Evolutionary conservation across 2,329 filamentous ascomycete genomes (phyloP).

Genomic region (Aquanectria penicillioides): DNA sequence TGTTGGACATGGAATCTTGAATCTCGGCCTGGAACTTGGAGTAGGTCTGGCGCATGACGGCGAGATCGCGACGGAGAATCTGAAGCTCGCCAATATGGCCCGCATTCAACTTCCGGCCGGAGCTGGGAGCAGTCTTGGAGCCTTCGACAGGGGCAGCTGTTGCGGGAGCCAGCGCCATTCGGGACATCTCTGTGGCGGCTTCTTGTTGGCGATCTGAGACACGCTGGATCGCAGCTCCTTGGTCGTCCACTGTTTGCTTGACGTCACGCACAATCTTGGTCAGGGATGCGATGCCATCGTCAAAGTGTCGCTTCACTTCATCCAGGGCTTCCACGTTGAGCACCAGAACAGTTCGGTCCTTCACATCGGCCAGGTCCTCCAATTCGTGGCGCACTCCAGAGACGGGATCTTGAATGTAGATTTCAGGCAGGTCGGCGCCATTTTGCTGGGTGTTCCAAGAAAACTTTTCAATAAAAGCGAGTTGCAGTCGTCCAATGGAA

Average conservation of each 20-base stretch:
- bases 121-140: conserved; percentile 44
- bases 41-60: conserved; percentile 92
- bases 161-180: conserved; percentile 59
- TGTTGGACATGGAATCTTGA: conserved; percentile 83
- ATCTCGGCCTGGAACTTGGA: conserved; percentile 90
- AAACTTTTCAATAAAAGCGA: conserved; percentile 99
- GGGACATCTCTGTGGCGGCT: conserved; percentile 85
- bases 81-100: conserved; percentile 82
- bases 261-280: conserved; percentile 87
- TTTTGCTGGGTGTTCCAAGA: conserved; percentile 98
- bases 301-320: conserved; percentile 95
- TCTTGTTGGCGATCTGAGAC: conserved; percentile 94
- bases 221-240: conserved; percentile 81
- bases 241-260: conserved; percentile 83
- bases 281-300: conserved; percentile 86
- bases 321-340: conserved; percentile 93
- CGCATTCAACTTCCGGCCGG: conserved; percentile 59
- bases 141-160: conserved; percentile 55
- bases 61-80: conserved; percentile 85
- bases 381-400: conserved; percentile 97
- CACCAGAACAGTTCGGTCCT: conserved; percentile 93
- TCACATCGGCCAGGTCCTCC: conserved; percentile 92
- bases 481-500: conserved; percentile 86
- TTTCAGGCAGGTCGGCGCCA: conserved; percentile 91
- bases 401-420: conserved; percentile 95